Percentiles rank a stretch among this genome's conserved stretches.
phyloP scores from a whole-genome alignment of 2,329 filamentous ascomycete genomes.

The Colletotrichum salicis region DNA sequence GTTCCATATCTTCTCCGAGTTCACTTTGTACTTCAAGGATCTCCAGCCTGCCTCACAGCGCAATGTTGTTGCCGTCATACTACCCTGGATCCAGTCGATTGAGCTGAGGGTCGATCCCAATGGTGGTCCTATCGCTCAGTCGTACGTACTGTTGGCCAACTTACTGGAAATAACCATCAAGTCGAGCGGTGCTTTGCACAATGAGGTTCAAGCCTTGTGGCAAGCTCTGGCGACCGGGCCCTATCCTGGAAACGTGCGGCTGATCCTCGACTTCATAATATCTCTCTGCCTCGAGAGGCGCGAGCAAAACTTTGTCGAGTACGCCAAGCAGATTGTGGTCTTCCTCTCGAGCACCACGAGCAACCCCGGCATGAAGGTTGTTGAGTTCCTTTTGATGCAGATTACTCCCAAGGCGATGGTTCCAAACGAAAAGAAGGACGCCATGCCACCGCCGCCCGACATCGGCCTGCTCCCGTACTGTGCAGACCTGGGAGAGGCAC shows the following conservation, averaged over 20 bases:
- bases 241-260: slow-evolving; percentile 90
- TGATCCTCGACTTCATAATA: slow-evolving; percentile 97
- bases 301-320: slow-evolving; percentile 98
- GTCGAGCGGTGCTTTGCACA: slow-evolving; percentile 87
- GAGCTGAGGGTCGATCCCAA: slow-evolving; percentile 93
- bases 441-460: slow-evolving; percentile 77
- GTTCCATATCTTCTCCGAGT: slow-evolving; percentile 95
- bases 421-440: slow-evolving; percentile 81
- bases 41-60: slow-evolving; percentile 84
- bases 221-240: slow-evolving; percentile 94
- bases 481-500: slow-evolving; percentile 80
- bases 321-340: slow-evolving; percentile 97
- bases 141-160: slow-evolving; percentile 95
- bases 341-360: slow-evolving; percentile 85
- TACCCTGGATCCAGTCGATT: slow-evolving; percentile 96
- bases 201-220: slow-evolving; percentile 97
- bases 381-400: slow-evolving; percentile 92
- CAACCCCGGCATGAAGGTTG: slow-evolving; percentile 85
- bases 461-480: slow-evolving; percentile 84
- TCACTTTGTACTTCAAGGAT: slow-evolving; percentile 91
- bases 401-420: slow-evolving; percentile 98
- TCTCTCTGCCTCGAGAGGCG: slow-evolving; percentile 89
- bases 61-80: slow-evolving; percentile 91
- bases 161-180: slow-evolving; percentile 96
- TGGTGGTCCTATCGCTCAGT: slow-evolving; percentile 88